phyloP scores from a whole-genome alignment of 305 asterid species.

The Plantago coronopus region DNA sequence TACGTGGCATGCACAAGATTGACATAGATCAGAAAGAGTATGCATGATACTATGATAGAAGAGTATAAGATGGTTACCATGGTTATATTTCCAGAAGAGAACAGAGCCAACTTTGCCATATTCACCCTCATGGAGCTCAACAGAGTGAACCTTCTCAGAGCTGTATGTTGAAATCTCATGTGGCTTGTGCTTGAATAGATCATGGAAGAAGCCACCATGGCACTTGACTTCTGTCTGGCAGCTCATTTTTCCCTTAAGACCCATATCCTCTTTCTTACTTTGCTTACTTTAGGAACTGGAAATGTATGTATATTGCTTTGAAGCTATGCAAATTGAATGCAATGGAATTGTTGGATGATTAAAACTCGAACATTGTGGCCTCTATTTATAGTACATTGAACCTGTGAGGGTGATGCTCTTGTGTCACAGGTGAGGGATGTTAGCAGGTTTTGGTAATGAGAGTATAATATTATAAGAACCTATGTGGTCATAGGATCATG shows the following conservation, averaged over 20 bases:
- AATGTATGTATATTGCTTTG: no score
- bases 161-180: conserved; percentile 11
- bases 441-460: no score
- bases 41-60: no score
- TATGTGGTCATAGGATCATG: no score
- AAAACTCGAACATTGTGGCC: no score
- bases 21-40: neutral
- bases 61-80: conserved; percentile 4
- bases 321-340: no score
- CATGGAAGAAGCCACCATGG: conserved; percentile 17
- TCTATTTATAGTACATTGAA: no score
- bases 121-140: conserved; percentile 25
- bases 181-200: conserved; percentile 14
- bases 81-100: conserved; percentile 22
- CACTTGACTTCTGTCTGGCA: conserved; percentile 16
- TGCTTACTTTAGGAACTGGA: neutral
- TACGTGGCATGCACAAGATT: no score
- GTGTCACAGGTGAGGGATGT: no score
- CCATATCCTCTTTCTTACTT: conserved; percentile 7
- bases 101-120: conserved; percentile 23
- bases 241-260: conserved; percentile 18
- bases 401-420: no score
- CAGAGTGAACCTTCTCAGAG: conserved; percentile 14
- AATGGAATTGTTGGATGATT: no score
- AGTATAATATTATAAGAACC: no score